Conservation (phyloP, 768 basidiomycete species). For the Phylloporus sp. region DNA sequence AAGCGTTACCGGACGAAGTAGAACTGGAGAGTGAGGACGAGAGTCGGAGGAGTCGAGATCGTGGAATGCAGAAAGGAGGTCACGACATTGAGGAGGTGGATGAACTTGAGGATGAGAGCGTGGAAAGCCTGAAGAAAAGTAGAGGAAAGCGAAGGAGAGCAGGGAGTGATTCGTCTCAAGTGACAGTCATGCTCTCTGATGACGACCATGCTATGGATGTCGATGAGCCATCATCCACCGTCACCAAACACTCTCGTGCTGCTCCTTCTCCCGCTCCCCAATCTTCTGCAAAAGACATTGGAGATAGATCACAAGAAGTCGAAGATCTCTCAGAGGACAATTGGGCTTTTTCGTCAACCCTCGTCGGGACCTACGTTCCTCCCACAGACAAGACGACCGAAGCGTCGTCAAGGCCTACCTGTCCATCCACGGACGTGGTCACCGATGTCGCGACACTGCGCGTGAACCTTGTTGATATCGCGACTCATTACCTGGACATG, state of each 20-base stretch:
- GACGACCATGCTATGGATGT: conserved; percentile 27
- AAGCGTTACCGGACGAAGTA: conserved; percentile 12
- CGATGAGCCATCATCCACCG: conserved; percentile 19
- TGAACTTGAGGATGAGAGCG: conserved; percentile 7
- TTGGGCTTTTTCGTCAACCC: conserved; percentile 24
- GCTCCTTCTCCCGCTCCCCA: neutral
- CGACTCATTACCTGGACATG: conserved; percentile 18
- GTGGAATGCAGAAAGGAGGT: neutral
- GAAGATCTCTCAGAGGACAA: conserved; percentile 13
- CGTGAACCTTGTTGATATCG: conserved; percentile 20
- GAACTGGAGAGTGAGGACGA: conserved; percentile 15
- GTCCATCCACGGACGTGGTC: neutral
- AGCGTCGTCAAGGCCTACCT: neutral
- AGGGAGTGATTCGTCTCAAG: conserved; percentile 15
- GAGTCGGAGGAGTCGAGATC: conserved; percentile 3
- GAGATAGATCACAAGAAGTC: neutral
- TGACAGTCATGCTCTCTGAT: conserved; percentile 17
- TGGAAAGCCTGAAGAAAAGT: neutral
- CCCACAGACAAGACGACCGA: conserved; percentile 9
- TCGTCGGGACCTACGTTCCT: conserved; percentile 21
- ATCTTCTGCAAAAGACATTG: neutral
- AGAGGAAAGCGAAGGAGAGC: conserved; percentile 9
- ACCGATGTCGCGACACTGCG: conserved; percentile 15
- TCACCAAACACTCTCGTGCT: conserved; percentile 9
- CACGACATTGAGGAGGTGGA: conserved; percentile 13